Evolutionary conservation across 164 flowering plant species (phyloP), one percentile per base, ranked within the genome.

Genomic region (Platanus orientalis): DNA sequence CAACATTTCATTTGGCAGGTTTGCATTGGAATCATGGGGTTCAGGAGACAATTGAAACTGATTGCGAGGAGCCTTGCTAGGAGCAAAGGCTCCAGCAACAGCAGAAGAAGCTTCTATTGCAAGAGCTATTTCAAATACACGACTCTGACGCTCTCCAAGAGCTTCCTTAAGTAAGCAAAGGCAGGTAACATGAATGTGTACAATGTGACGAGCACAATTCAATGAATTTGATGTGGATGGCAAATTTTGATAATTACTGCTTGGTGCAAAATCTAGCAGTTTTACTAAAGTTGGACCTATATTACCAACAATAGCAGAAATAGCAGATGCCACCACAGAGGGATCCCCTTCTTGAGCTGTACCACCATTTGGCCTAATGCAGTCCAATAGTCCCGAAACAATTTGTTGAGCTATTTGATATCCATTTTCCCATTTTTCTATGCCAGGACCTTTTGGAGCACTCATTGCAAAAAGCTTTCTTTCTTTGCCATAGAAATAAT

Each of bases 311-410:
- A 95, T 82, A 13, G 99, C 99, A 80, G 97, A 81, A 70, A 95
- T 84, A 32, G 98, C 99, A 63, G 92, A 89, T 59, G 90, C 84
- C 34, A 90, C 90, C 77, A 89, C 66, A 30, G 85, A 74, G 7
- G 96, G 96, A 67, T 92, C 98, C 29, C 86, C 94, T 80, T 95
- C 98, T 70, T 95, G 99, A 62, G 95, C 89, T 63, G 96, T 90
- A 67, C 90, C 93, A 57, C 93, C 89, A 54, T 90, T 95, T 81
- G 88, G 96, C 81, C 89, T 78, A 59, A 92, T 79, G 66, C 81
- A 86, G 3, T 90, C 98, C 79, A 87, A 76, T 40, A 95, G 64
- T 26, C 80, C 82, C 42, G 63, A 61, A 30, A 87, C 77, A 64
- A 90, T 89, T 61, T 82, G 79, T 24, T 92, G 91, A 60, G 96